Percentiles rank a stretch among this genome's conserved stretches.
phyloP scores from a whole-genome alignment of 768 basidiomycete genomes.

The Butyriboletus loyo region DNA sequence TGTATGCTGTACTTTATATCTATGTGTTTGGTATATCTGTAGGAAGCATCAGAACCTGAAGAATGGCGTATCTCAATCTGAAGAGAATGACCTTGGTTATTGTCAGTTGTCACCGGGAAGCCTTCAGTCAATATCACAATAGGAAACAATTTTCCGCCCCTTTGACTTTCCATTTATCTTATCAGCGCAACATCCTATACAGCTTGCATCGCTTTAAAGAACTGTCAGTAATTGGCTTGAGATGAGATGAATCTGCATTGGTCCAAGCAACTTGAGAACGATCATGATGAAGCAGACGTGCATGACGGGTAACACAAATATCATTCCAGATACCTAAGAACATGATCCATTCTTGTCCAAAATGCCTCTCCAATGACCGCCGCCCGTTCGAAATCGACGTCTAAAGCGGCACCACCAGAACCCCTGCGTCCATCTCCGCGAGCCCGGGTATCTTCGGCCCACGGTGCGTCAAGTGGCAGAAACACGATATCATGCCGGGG shows the following conservation, averaged over 20 bases:
- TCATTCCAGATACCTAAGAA: slow-evolving; percentile 16
- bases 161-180: no score
- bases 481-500: slow-evolving; percentile 42
- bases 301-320: neutral
- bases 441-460: neutral
- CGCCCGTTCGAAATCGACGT: slow-evolving; percentile 1
- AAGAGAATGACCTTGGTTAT: neutral
- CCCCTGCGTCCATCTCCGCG: neutral
- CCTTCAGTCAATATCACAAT: neutral
- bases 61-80: neutral
- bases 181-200: no score
- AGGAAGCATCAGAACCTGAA: neutral
- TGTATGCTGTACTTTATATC: no score
- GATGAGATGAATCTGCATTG: neutral
- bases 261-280: neutral
- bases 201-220: neutral
- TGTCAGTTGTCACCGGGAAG: neutral
- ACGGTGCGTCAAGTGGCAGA: slow-evolving; percentile 31
- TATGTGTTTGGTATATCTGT: neutral
- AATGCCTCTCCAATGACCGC: slow-evolving; percentile 15
- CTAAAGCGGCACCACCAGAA: neutral
- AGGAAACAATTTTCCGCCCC: neutral
- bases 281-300: neutral
- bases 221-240: neutral
- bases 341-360: slow-evolving; percentile 6